These are phyloP conservation scores for Saraca asoca DNA, from an alignment of 331 rosid species.

Conservation along the genomic window DNA sequence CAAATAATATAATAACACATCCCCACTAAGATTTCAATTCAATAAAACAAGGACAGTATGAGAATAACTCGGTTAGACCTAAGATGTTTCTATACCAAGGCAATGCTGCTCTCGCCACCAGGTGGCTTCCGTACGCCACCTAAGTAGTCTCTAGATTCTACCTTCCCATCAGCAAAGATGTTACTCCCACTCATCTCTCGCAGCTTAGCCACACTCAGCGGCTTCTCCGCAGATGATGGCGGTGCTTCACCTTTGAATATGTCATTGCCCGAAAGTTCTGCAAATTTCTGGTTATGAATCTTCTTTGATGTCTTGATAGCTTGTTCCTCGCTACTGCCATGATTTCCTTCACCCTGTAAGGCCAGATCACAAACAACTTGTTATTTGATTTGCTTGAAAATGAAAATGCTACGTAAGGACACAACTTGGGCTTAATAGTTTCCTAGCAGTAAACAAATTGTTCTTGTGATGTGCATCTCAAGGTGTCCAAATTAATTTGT, in stretches of 20 bases:
- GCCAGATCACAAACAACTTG: constrained; percentile 34
- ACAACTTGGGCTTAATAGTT: neutral
- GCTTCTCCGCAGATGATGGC: constrained; percentile 74
- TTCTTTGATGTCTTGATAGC: constrained; percentile 83
- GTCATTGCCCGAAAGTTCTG: constrained; percentile 80
- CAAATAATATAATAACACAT: constrained; percentile 68
- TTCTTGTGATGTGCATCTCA: neutral
- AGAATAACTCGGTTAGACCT: constrained; percentile 70
- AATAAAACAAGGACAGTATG: constrained; percentile 53
- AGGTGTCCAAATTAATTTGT: constrained; percentile 15
- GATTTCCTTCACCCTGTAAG: constrained; percentile 53
- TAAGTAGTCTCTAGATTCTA: constrained; percentile 79
- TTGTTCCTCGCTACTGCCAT: constrained; percentile 55
- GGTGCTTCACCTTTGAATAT: constrained; percentile 78
- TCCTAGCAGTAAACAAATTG: neutral
- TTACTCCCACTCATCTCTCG: constrained; percentile 90
- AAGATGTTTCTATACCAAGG: constrained; percentile 67
- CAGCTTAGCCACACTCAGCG: constrained; percentile 74
- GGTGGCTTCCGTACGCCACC: constrained; percentile 99
- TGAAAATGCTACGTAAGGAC: neutral
- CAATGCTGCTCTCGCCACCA: constrained; percentile 98
- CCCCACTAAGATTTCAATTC: constrained; percentile 53
- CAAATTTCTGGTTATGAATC: constrained; percentile 71
- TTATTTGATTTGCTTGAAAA: constrained; percentile 10
- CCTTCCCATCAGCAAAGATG: constrained; percentile 97